Evolutionary conservation across 768 basidiomycete genomes (phyloP).

Genomic region (Psilocybe tampanensis): DNA sequence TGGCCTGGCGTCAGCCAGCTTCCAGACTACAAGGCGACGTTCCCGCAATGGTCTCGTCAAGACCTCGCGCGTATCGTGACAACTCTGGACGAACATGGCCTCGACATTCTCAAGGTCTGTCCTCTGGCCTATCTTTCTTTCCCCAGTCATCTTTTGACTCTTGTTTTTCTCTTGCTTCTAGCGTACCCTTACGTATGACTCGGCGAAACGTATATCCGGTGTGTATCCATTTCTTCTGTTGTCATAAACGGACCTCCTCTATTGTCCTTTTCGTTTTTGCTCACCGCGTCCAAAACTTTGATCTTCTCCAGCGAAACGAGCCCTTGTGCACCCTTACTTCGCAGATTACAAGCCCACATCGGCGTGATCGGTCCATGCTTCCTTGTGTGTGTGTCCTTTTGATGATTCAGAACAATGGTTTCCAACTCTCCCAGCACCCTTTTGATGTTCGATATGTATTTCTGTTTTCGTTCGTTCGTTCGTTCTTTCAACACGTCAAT

Average conservation of each 20-base stretch:
- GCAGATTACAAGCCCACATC: constrained; percentile 35
- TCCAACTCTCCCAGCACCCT: no score
- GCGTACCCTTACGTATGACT: constrained; percentile 83
- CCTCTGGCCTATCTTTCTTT: not conserved
- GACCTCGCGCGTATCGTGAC: constrained; percentile 70
- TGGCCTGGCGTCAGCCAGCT: constrained; percentile 91
- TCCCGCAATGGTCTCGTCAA: constrained; percentile 91
- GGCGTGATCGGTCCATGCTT: constrained; percentile 3
- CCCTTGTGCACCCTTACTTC: constrained; percentile 53
- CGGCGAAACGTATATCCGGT: constrained; percentile 92
- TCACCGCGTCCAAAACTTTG: no score
- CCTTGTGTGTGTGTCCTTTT: not conserved
- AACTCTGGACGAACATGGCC: constrained; percentile 73
- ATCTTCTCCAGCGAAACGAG: constrained; percentile 51
- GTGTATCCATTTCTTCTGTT: constrained; percentile 24
- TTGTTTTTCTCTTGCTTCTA: constrained; percentile 23
- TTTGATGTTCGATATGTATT: not conserved
- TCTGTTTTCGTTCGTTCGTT: not conserved
- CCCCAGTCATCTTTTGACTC: not conserved
- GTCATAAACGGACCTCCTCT: not conserved
- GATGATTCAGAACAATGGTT: constrained; percentile 2
- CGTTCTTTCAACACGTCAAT: constrained; percentile 7
- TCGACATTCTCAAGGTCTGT: constrained; percentile 76
- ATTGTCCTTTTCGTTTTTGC: constrained; percentile 30
- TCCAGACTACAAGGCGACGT: constrained; percentile 95